Percentiles rank a stretch among this genome's conserved stretches.
Evolutionary conservation across 1,139 yeast species (phyloP).

Genomic region (Hansenula anomala): DNA sequence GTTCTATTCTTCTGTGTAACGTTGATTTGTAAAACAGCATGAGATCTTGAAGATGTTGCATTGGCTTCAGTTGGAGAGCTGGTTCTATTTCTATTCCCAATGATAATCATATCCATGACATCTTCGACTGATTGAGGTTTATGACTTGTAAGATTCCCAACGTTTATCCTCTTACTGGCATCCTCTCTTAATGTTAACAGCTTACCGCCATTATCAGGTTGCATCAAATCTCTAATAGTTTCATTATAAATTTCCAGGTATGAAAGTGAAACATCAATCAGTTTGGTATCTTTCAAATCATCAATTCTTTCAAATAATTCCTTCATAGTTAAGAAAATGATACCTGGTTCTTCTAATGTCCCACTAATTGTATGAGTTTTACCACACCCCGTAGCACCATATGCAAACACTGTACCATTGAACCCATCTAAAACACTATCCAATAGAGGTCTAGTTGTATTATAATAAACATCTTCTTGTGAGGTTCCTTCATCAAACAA

Average conservation of each 20-base stretch:
- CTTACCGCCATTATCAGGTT: conserved; percentile 40
- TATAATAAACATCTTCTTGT: conserved; percentile 63
- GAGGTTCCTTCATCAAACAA: conserved; percentile 61
- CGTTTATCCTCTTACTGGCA: conserved; percentile 59
- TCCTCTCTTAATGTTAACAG: conserved; percentile 67
- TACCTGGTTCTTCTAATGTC: conserved; percentile 67
- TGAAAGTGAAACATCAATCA: conserved; percentile 59
- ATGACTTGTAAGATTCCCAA: conserved; percentile 68
- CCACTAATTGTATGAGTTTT: conserved; percentile 91
- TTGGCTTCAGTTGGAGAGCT: conserved; percentile 89
- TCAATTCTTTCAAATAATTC: conserved; percentile 66
- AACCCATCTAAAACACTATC: conserved; percentile 78
- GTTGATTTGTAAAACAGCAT: conserved; percentile 84
- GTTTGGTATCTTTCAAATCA: conserved; percentile 46
- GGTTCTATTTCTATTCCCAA: conserved; percentile 74
- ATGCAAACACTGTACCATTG: conserved; percentile 91
- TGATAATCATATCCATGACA: conserved; percentile 71
- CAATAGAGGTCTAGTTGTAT: conserved; percentile 67
- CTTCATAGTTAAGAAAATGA: conserved; percentile 72
- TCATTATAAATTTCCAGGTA: conserved; percentile 90
- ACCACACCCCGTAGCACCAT: conserved; percentile 99
- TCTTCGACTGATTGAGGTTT: conserved; percentile 63
- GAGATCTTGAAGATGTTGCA: conserved; percentile 85
- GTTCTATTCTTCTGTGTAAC: conserved; percentile 59
- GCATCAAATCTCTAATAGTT: conserved; percentile 71